Conservation (phyloP, 371 early-diverging fungal genomes). For the Lichtheimia ramosa region DNA sequence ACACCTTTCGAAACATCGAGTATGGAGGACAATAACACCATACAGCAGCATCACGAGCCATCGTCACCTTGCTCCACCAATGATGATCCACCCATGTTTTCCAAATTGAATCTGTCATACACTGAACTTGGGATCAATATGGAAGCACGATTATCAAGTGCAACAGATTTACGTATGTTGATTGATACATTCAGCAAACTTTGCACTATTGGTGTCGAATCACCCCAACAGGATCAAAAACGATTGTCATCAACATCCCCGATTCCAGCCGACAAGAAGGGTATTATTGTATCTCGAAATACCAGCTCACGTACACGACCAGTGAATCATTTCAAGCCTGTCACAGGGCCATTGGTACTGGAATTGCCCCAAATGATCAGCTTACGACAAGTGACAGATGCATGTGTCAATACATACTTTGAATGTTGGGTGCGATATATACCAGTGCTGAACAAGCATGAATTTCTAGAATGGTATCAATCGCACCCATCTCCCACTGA, state of each 20-base stretch:
- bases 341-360: neutral
- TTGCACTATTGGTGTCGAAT: neutral
- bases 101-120: conserved; percentile 26
- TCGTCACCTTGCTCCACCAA: no score
- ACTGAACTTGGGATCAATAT: conserved; percentile 29
- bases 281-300: conserved; percentile 33
- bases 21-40: conserved; percentile 1
- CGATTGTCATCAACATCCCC: neutral
- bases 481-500: conserved; percentile 31
- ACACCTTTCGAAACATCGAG: conserved; percentile 10
- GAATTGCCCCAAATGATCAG: conserved; percentile 16
- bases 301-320: conserved; percentile 33
- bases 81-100: conserved; percentile 5
- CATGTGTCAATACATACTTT: conserved; percentile 42
- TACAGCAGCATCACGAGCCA: neutral
- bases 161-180: conserved; percentile 24
- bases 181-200: conserved; percentile 26
- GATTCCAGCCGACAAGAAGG: neutral
- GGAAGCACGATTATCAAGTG: conserved; percentile 27
- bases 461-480: conserved; percentile 45
- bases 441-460: conserved; percentile 32
- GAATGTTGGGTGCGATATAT: conserved; percentile 44
- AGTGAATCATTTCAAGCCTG: conserved; percentile 31
- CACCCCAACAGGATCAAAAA: neutral
- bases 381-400: conserved; percentile 37